Percentiles rank a stretch among this genome's conserved stretches.
Evolutionary conservation across 805 yeast species (phyloP).

Genomic region (Cyberlindnera japonica): DNA sequence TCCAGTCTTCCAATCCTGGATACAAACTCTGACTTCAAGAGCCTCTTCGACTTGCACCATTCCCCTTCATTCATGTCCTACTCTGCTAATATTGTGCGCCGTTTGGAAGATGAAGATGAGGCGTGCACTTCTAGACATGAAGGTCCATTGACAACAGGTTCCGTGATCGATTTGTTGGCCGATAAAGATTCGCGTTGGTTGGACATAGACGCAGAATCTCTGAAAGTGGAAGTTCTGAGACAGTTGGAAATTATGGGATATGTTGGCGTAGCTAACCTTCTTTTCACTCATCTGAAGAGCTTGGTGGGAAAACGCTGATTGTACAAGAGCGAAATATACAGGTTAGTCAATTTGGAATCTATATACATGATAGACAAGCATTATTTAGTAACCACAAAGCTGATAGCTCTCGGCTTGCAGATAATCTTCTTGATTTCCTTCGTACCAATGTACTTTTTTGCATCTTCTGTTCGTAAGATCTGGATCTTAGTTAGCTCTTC

Average conservation of each 20-base stretch:
- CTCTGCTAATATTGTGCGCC: conserved; percentile 41
- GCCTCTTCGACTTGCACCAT: conserved; percentile 39
- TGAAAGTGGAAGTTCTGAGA: conserved; percentile 43
- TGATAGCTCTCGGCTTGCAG: conserved; percentile 38
- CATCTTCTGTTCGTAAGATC: conserved; percentile 32
- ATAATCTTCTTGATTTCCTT: conserved; percentile 51
- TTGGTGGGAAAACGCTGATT: conserved; percentile 31
- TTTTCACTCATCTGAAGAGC: conserved; percentile 53
- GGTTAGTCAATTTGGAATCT: neutral
- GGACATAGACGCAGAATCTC: conserved; percentile 33
- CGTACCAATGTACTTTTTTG: conserved; percentile 38
- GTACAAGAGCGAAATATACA: neutral
- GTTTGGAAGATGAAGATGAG: conserved; percentile 40
- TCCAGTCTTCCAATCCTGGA: conserved; percentile 26
- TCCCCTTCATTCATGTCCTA: conserved; percentile 49
- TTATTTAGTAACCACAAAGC: conserved; percentile 19
- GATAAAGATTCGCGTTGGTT: conserved; percentile 34
- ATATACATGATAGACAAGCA: neutral
- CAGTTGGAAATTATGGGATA: conserved; percentile 42
- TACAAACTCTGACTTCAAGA: conserved; percentile 19
- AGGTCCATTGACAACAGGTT: conserved; percentile 49
- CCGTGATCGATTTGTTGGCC: conserved; percentile 33
- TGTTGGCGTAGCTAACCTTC: conserved; percentile 43
- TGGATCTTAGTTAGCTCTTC: conserved; percentile 35
- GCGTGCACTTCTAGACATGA: conserved; percentile 38